A percentile compares a stretch with the other conserved stretches of the same genome.
Conservation (phyloP, 2,329 filamentous ascomycete species). For the Botrytis sinoallii region DNA sequence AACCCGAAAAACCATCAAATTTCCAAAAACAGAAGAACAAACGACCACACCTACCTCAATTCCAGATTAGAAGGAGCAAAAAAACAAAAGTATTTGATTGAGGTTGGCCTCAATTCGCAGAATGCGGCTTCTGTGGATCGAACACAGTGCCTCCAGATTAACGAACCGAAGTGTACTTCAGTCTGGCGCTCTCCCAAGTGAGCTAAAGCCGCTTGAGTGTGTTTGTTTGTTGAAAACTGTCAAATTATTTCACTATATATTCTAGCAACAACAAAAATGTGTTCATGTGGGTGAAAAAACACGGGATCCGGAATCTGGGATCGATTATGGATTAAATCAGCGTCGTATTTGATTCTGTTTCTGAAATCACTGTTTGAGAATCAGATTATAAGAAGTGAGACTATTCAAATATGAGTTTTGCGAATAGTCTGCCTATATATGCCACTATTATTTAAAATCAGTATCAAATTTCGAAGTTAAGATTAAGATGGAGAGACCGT, state of each 20-base stretch:
- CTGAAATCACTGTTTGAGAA: not conserved
- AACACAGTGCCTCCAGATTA: conserved; percentile 14
- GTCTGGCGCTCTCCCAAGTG: conserved; percentile 19
- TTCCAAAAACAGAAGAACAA: not conserved
- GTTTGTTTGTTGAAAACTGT: not conserved
- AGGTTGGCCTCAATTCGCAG: conserved; percentile 10
- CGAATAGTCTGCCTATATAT: too few relatives aligned
- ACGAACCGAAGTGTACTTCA: conserved; percentile 12
- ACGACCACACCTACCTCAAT: not conserved
- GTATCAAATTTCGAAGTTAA: too few relatives aligned
- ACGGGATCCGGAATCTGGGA: not conserved
- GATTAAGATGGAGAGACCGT: not conserved
- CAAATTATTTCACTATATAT: too few relatives aligned
- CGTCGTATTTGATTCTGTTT: not conserved
- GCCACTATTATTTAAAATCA: too few relatives aligned
- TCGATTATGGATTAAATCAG: not conserved
- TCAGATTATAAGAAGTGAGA: not conserved
- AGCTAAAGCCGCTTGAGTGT: conserved; percentile 17
- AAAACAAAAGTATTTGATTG: not conserved
- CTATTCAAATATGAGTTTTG: too few relatives aligned
- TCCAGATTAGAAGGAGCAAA: not conserved
- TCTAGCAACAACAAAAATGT: too few relatives aligned
- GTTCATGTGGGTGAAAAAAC: too few relatives aligned
- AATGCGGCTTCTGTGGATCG: conserved; percentile 19
- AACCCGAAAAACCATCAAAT: not conserved